Base-by-base conservation (phyloP, 2,329 filamentous ascomycete genomes). In the Colletotrichum destructivum region DNA sequence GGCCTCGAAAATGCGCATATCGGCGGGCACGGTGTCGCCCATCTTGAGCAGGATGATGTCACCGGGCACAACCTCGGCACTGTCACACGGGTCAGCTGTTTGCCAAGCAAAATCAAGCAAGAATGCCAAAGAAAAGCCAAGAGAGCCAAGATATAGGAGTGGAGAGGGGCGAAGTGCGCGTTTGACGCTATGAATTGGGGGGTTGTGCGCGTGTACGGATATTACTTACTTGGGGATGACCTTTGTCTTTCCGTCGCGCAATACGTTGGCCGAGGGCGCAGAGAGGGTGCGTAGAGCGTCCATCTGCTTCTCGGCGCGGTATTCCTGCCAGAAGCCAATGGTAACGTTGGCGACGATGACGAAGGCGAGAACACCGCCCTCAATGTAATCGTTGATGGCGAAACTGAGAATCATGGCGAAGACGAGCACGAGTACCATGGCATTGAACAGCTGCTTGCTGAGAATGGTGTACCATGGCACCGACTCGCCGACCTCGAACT, bases 391-490 rank as follows among this genome's bases (percentile, higher is more conserved):
- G 55, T 86, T 82, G 73, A 93, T 91, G 73, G 87, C 90, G 79
- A 92, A 93, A 72, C 89, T 90, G 51, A 91, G 86, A 56, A 89
- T 91, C 91, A 95, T 94, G 77, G 93, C 93, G 76, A 95, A 92
- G 65, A 93, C 85, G 62, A 96, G 88, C 60, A 94, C 91, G 76
- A 94, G 81, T 68, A 93, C 92, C 93, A 94, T 94, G 69, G 93
- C 92, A 84, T 95, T 95, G 78, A 91, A 89, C 26, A 94, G 81
- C 79, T 95, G 93, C 76, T 92, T 91, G 69, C 92, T 83, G 57
- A 95, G 83, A 52, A 95, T 93, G 76, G 91, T 95, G 76, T 91
- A 85, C 92, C 91, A 87, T 78, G 88, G 88, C 59, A 95, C 90
- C 38, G 88, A 89, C 38, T 88, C 90, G 23, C 87, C 91, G 23